Evolutionary conservation across 2,329 filamentous ascomycete genomes (phyloP), one percentile per base, ranked within the genome.

Genomic region (Aspergillus pseudotamarii): DNA sequence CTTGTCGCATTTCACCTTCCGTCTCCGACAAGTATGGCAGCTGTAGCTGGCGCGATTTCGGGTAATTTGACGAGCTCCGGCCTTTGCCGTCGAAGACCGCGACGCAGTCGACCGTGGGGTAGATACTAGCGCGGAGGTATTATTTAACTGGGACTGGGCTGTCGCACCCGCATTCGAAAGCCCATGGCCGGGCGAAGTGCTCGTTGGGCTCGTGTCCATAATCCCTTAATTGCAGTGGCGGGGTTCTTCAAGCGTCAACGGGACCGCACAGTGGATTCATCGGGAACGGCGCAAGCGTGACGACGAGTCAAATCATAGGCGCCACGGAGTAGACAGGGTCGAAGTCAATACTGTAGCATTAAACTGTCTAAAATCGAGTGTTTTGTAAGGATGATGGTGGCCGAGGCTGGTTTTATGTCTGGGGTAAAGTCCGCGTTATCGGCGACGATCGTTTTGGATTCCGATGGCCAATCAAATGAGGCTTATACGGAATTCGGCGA

Each of bases 1-100:
- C 71, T 81, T 81, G 68, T 80, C 76, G 64, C 81, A 83, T 75
- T 82, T 82, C 56, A 83, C 79, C 66, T 83, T 83, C 34, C 81
- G 75, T 62, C 78, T 71, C 55, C 81, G 77, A 70, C 81, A 83
- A 1, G 75, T 79, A 67, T 81, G 76, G 63, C 81, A 83, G 66
- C 79, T 81, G 66, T 82, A 82, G 66, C 80, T 82, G 38, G 78
- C 75, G 56, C 81, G 78, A 54, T 80, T 82, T 21, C 81, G 78
- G 43, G 81, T 83, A 58, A 83, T 83, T 60, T 82, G 80, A 57
- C 80, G 80, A 48, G 73, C 73, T 41, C 70, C 65, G 4, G 66
- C 68, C 30, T 76, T 71, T 23, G 59, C 64, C 19, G 57, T 55
- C 30, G 57, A 54, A 16, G 63, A 51, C 46, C 50, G 63, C 19